Percentiles rank a stretch among this genome's conserved stretches.
These are phyloP conservation scores for thale cress (Arabidopsis thaliana) DNA, from an alignment of 345 rosid species.

Conservation along the genomic window DNA sequence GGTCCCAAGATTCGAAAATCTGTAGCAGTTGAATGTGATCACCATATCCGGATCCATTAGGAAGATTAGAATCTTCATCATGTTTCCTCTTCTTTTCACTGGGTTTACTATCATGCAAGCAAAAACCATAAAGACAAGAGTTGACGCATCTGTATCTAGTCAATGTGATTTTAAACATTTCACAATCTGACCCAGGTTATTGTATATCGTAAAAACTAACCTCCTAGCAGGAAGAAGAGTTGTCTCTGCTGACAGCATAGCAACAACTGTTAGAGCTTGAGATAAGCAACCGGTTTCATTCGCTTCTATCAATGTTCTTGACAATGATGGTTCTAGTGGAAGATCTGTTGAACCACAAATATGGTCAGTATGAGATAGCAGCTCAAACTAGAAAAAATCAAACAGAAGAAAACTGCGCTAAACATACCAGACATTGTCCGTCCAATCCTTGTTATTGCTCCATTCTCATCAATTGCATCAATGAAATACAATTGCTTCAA, in stretches of 20 bases:
- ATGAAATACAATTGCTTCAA: slow-evolving; percentile 86
- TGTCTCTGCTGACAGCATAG: slow-evolving; percentile 96
- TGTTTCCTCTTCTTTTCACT: slow-evolving; percentile 86
- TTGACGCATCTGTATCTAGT: slow-evolving; percentile 12
- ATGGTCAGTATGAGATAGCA: slow-evolving; percentile 8
- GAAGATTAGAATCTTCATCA: slow-evolving; percentile 61
- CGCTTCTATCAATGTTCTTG: slow-evolving; percentile 93
- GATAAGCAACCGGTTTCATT: slow-evolving; percentile 81
- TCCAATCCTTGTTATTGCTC: slow-evolving; percentile 82
- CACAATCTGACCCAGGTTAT: slow-evolving; percentile 17
- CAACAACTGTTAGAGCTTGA: slow-evolving; percentile 92
- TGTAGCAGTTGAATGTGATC: slow-evolving; percentile 95
- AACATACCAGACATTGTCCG: slow-evolving; percentile 86
- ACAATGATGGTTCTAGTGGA: slow-evolving; percentile 95
- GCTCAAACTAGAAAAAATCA: background rate
- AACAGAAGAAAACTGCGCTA: slow-evolving; percentile 26
- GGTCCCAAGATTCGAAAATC: slow-evolving; percentile 84
- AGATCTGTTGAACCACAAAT: slow-evolving; percentile 65
- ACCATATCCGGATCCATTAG: slow-evolving; percentile 93
- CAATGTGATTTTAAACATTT: slow-evolving; percentile 26
- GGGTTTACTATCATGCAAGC: slow-evolving; percentile 55
- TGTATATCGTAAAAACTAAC: slow-evolving; percentile 48
- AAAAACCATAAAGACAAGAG: slow-evolving; percentile 10
- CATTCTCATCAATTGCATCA: slow-evolving; percentile 91
- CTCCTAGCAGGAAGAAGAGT: slow-evolving; percentile 77